phyloP scores from a whole-genome alignment of 257 asterid genomes.

The Solanum medicagineum region DNA sequence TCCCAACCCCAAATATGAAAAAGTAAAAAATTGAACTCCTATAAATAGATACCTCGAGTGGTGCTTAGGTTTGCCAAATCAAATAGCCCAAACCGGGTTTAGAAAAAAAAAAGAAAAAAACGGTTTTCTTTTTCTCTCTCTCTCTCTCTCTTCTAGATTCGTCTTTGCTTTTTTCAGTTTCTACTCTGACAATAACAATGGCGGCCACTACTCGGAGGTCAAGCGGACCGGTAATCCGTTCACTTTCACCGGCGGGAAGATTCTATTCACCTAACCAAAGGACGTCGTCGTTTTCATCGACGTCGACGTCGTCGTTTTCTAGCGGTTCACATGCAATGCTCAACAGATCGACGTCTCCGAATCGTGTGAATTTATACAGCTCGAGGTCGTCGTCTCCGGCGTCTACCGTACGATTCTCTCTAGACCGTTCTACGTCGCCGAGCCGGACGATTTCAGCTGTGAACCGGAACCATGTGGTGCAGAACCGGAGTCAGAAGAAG shows the following conservation, averaged over 20 bases:
- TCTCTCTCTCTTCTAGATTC: not conserved
- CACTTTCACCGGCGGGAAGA: slow-evolving; percentile 1
- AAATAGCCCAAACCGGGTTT: not conserved
- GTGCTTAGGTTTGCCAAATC: slow-evolving; percentile 26
- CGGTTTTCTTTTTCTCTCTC: not conserved
- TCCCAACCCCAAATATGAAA: not conserved
- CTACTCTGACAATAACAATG: slow-evolving; percentile 5
- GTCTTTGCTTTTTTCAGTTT: not conserved
- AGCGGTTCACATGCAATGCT: not conserved
- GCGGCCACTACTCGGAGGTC: slow-evolving; percentile 6
- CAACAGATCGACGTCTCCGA: not conserved
- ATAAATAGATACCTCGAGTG: slow-evolving; percentile 35
- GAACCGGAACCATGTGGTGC: slow-evolving; percentile 5
- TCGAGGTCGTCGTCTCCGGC: not conserved
- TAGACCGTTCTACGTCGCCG: slow-evolving; percentile 11
- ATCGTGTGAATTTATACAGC: not conserved
- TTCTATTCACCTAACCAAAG: not conserved
- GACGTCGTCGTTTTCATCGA: not conserved
- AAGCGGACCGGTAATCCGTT: not conserved
- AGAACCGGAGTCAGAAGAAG: slow-evolving; percentile 11
- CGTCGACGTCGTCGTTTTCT: not conserved
- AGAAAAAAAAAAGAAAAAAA: not conserved
- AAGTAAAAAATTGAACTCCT: not conserved
- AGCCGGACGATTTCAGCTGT: slow-evolving; percentile 20
- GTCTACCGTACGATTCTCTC: not conserved